Evolutionary conservation across 495 filamentous ascomycete genomes (phyloP).

Genomic region (Daldinia concentrica): DNA sequence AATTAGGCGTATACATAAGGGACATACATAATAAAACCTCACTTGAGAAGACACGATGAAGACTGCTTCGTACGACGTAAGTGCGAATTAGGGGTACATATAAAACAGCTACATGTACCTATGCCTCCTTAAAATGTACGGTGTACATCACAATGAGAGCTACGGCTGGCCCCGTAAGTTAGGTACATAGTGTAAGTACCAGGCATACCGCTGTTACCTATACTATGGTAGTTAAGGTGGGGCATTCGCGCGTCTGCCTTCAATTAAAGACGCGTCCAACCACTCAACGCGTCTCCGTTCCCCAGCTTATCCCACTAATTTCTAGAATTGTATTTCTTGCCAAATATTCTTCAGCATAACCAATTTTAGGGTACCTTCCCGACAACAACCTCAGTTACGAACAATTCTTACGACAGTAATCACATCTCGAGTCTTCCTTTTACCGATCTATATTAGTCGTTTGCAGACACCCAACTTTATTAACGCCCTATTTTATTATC

Average conservation of each 20-base stretch:
- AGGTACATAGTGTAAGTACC: background rate
- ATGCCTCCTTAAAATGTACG: background rate
- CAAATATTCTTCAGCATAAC: slow-evolving; percentile 11
- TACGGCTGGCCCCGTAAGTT: background rate
- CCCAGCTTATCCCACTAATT: slow-evolving; percentile 40
- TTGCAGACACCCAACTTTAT: background rate
- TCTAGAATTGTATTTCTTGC: slow-evolving; percentile 13
- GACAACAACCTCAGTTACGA: slow-evolving; percentile 16
- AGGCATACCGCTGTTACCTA: slow-evolving; percentile 9
- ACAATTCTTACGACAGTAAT: background rate
- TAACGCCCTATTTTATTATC: background rate
- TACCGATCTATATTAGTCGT: background rate
- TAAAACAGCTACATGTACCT: too few species aligned
- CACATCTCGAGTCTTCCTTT: slow-evolving; percentile 2
- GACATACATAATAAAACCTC: slow-evolving; percentile 31
- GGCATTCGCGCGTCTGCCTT: slow-evolving; percentile 27
- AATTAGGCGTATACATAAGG: slow-evolving; percentile 24
- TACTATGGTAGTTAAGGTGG: slow-evolving; percentile 22
- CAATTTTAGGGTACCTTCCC: slow-evolving; percentile 7
- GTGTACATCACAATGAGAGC: background rate
- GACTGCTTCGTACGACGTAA: background rate
- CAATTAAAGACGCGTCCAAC: slow-evolving; percentile 43
- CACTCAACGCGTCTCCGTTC: slow-evolving; percentile 41
- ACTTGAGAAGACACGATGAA: slow-evolving; percentile 22
- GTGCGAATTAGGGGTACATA: background rate